phyloP scores from a whole-genome alignment of 352 stramenopile genomes.

The Pythium aquatile region DNA sequence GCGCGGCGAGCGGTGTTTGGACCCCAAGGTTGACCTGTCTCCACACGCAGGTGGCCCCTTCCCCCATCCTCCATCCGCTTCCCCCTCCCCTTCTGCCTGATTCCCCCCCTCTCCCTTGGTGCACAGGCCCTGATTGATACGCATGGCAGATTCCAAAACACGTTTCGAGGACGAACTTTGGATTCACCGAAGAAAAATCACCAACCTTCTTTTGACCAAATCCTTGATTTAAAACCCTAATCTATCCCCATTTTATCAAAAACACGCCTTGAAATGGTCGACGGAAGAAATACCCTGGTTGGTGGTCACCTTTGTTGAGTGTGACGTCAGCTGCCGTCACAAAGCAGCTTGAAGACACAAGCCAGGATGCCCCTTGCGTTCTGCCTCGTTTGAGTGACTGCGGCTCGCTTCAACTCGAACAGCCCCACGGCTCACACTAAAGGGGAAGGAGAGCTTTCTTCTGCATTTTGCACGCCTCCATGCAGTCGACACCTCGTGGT shows the following conservation, averaged over 20 bases:
- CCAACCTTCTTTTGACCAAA: constrained; percentile 19
- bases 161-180: neutral
- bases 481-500: neutral
- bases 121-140: constrained; percentile 12
- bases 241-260: neutral
- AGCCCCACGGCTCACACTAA: neutral
- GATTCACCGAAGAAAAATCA: neutral
- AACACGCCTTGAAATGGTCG: neutral
- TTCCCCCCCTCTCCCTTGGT: neutral
- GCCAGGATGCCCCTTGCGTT: neutral
- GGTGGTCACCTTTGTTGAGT: constrained; percentile 11
- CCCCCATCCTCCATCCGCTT: constrained; percentile 10
- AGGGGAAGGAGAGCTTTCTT: neutral
- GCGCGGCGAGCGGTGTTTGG: constrained; percentile 1
- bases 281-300: constrained; percentile 6
- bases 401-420: neutral
- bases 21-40: constrained; percentile 19
- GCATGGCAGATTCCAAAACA: constrained; percentile 25
- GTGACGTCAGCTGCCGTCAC: constrained; percentile 15
- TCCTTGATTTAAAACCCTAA: neutral
- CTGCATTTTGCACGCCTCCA: neutral
- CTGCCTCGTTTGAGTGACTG: neutral
- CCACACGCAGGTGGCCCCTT: constrained; percentile 6
- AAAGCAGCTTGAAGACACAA: constrained; percentile 18
- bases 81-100: constrained; percentile 21